A percentile compares a stretch with the other conserved stretches of the same genome.
Evolutionary conservation across 2,329 filamentous ascomycete genomes (phyloP).

Genomic region (Leptographium radiaticola): DNA sequence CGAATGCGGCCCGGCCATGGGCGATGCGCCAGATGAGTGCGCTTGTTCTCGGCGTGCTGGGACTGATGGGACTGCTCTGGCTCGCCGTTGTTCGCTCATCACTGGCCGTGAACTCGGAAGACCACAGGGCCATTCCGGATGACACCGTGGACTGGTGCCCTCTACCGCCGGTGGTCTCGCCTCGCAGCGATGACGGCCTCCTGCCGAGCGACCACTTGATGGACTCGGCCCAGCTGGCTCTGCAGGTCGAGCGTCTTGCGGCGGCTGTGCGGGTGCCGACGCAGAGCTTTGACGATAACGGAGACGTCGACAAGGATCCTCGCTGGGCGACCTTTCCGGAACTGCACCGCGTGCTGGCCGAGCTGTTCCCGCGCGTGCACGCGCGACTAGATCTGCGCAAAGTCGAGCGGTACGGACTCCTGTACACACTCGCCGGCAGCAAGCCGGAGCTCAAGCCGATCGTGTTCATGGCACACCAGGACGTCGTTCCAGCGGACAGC

Average conservation of each 20-base stretch:
- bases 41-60: no score
- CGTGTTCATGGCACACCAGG: slow-evolving; percentile 49
- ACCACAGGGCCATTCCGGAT: no score
- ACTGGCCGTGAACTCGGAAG: no score
- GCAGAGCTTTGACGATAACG: slow-evolving; percentile 28
- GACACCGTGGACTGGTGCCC: slow-evolving; percentile 6
- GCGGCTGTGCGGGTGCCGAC: slow-evolving; percentile 18
- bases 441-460: slow-evolving; percentile 37
- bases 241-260: slow-evolving; percentile 14
- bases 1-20: no score
- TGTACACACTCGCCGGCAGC: slow-evolving; percentile 44
- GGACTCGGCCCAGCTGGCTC: not conserved
- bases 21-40: no score
- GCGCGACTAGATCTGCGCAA: slow-evolving; percentile 31
- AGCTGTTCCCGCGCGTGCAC: slow-evolving; percentile 34
- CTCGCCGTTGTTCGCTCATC: no score
- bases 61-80: no score
- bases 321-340: slow-evolving; percentile 45
- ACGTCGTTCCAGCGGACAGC: slow-evolving; percentile 44
- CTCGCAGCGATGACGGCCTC: not conserved
- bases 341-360: slow-evolving; percentile 34
- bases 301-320: slow-evolving; percentile 37
- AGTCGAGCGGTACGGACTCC: slow-evolving; percentile 43
- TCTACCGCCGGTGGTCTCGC: not conserved
- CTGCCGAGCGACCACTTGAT: slow-evolving; percentile 1